phyloP scores from a whole-genome alignment of 768 basidiomycete genomes.

The Suillus cothurnatus region DNA sequence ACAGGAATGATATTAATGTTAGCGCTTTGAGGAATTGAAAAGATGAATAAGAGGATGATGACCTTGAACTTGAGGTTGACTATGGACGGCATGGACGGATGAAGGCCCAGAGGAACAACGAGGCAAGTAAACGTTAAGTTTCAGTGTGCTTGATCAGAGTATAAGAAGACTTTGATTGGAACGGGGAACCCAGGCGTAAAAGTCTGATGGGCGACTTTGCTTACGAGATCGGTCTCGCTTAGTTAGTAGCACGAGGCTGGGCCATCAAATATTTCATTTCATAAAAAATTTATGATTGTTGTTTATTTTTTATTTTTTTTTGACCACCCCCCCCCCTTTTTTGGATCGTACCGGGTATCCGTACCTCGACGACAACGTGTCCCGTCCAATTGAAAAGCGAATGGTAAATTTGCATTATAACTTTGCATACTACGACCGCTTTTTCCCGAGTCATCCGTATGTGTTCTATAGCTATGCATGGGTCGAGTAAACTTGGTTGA shows the following conservation, averaged over 20 bases:
- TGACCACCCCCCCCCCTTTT: not conserved
- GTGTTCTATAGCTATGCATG: not conserved
- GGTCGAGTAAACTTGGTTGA: not conserved
- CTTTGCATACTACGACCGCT: not conserved
- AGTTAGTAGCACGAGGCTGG: constrained; percentile 1
- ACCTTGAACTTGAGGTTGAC: constrained; percentile 88
- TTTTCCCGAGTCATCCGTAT: not conserved
- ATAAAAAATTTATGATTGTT: not conserved
- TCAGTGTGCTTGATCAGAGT: not conserved
- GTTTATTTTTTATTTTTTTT: constrained; percentile 2
- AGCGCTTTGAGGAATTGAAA: constrained; percentile 7
- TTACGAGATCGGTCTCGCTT: constrained; percentile 4
- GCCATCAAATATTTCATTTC: constrained; percentile 6
- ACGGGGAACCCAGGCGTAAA: constrained; percentile 2
- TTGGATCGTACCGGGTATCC: not conserved
- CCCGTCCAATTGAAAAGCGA: not conserved
- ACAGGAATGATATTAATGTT: constrained; percentile 12
- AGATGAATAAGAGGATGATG: constrained; percentile 18
- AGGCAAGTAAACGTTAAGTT: not conserved
- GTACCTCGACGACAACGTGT: not conserved
- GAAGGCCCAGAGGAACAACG: constrained; percentile 8
- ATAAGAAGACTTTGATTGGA: constrained; percentile 8
- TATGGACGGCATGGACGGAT: constrained; percentile 68
- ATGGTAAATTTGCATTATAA: not conserved
- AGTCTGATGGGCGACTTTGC: not conserved